Base-by-base conservation (phyloP, 1,284 basidiomycete genomes). In the Wallemia ichthyophaga region DNA sequence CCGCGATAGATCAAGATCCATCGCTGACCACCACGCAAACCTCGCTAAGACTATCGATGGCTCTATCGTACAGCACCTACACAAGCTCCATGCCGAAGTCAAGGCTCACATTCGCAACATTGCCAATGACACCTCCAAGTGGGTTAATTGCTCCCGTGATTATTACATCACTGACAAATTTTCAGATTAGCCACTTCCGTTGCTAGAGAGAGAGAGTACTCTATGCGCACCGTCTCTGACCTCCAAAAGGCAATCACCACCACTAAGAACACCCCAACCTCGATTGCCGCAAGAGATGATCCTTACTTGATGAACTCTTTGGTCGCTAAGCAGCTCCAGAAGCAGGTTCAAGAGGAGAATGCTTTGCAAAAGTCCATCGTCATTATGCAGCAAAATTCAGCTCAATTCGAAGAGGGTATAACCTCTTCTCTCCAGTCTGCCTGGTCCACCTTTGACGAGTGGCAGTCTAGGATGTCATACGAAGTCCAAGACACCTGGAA, bases 371-470 rank as follows among this genome's bases (percentile, higher is more conserved):
- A 98, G 71, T 87, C 83, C n/a, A 85, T 96, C 67, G 83, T 98
- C 67, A 94, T 98, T 70, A 96, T 95, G 80, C 92, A 98, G 69
- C 84, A 95, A 66, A 95, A 95, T 71, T 87, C 83, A 57, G 92
- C 91, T 24, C 84, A 94, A 69, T 98, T 98, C 65, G 92, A 96
- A 71, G 85, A 89, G 67, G 92, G 91, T 62, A 85, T 98, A 65
- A 88, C 98, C 37, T 84, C 86, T 64, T 82, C 86, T 27, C 80
- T 98, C 64, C 89, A 98, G 71, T 88, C 85, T 32, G 88, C 92
- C 0, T 98, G 92, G 92, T 79, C 84, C 64, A 96, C 89, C 1
- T 98, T 87, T 68, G 85, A 92, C 67, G 91, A 96, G 71, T 98
- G 92, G 92, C 83, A 88, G 63, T 78, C 82, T 3, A 84, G 92